phyloP scores from a whole-genome alignment of 2,329 filamentous ascomycete species.

The Emergomyces pasteurianus region DNA sequence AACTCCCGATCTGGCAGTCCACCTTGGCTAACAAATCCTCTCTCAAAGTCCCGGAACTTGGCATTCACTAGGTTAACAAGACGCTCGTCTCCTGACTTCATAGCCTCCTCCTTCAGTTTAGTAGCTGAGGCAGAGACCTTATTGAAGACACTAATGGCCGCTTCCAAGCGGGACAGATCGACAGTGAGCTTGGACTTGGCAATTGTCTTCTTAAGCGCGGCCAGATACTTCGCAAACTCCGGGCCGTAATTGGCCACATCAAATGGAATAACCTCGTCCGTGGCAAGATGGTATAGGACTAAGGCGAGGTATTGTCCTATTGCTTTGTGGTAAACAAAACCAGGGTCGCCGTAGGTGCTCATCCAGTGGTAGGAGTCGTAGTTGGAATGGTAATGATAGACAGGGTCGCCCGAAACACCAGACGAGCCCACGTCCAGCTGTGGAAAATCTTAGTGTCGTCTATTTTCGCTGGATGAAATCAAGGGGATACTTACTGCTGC shows the following conservation, averaged over 20 bases:
- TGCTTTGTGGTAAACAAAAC: constrained; percentile 37
- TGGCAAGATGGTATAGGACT: constrained; percentile 31
- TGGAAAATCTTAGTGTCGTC: not conserved
- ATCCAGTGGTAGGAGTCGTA: constrained; percentile 43
- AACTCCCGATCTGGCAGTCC: constrained; percentile 35
- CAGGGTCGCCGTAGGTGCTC: constrained; percentile 39
- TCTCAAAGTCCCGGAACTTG: constrained; percentile 35
- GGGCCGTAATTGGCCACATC: constrained; percentile 28
- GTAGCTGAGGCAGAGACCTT: constrained; percentile 12
- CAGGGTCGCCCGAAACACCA: constrained; percentile 25
- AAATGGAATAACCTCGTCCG: constrained; percentile 27
- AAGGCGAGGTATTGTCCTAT: constrained; percentile 38
- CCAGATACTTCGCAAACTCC: constrained; percentile 25
- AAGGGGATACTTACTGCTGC: constrained; percentile 10
- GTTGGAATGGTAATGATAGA: constrained; percentile 39
- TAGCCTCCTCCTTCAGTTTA: constrained; percentile 2
- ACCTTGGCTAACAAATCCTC: constrained; percentile 36
- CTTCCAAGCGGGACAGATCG: constrained; percentile 14
- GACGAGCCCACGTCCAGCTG: constrained; percentile 32
- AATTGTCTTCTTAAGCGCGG: constrained; percentile 22
- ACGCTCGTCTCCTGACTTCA: constrained; percentile 5
- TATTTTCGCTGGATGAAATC: not conserved
- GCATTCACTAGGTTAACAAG: constrained; percentile 27
- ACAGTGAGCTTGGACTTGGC: constrained; percentile 12
- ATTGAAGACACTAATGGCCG: constrained; percentile 28